Conservation (phyloP, 768 basidiomycete species). For the Kwoniella europaea region DNA sequence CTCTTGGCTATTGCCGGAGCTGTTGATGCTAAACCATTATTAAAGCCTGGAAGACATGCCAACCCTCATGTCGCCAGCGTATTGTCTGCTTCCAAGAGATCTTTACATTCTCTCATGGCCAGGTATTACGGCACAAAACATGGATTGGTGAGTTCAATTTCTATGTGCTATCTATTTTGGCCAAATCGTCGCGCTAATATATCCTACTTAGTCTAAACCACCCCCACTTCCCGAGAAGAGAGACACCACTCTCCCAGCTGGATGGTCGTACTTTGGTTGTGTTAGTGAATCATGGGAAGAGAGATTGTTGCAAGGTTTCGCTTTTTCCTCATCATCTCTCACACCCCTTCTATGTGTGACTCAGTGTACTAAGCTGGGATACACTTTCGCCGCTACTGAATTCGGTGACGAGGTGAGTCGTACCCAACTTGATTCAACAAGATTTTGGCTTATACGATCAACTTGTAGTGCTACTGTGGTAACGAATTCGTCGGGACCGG, state of each 20-base stretch:
- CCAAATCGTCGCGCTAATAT: neutral
- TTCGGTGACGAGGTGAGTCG: constrained; percentile 52
- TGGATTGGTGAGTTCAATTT: constrained; percentile 47
- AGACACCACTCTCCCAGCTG: constrained; percentile 43
- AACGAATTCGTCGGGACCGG: constrained; percentile 47
- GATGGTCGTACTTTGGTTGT: constrained; percentile 54
- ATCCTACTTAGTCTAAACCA: constrained; percentile 40
- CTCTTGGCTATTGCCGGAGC: constrained; percentile 35
- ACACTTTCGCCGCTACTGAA: constrained; percentile 48
- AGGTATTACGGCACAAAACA: constrained; percentile 48
- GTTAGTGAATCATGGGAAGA: constrained; percentile 50
- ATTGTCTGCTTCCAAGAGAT: constrained; percentile 36
- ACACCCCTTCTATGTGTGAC: constrained; percentile 49
- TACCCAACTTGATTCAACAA: too few relatives aligned
- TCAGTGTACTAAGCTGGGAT: constrained; percentile 51
- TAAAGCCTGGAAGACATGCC: constrained; percentile 52
- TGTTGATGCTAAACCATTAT: constrained; percentile 44
- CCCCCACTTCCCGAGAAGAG: constrained; percentile 47
- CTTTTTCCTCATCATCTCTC: constrained; percentile 43
- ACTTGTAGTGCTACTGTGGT: constrained; percentile 56
- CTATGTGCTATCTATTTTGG: neutral
- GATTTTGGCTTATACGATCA: too few relatives aligned
- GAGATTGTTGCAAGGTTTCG: constrained; percentile 49
- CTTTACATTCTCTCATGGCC: constrained; percentile 28
- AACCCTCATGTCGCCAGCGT: constrained; percentile 47